A percentile compares a stretch with the other conserved stretches of the same genome.
Conservation (phyloP, 2,329 filamentous ascomycete species). For the Diaporthe velutina region DNA sequence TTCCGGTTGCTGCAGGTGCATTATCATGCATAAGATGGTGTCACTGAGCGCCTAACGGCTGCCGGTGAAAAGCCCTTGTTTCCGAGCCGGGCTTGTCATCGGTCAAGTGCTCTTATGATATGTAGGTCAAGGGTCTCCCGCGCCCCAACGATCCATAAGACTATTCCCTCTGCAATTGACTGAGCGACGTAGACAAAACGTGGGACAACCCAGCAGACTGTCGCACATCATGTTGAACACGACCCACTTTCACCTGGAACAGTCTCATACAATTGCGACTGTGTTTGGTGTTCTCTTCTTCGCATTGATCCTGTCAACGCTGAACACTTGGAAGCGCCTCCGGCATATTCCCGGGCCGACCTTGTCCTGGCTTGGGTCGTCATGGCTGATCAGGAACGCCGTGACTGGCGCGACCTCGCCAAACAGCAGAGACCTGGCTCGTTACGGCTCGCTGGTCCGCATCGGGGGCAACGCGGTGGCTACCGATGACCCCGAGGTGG, state of each 20-base stretch:
- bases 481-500: neutral
- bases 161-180: neutral
- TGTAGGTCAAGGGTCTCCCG: no score
- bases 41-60: neutral
- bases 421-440: neutral
- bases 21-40: neutral
- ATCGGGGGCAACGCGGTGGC: neutral
- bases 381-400: slow-evolving; percentile 1
- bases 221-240: neutral
- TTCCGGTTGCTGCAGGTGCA: neutral
- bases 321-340: neutral
- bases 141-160: neutral
- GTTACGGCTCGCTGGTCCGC: neutral
- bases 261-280: neutral
- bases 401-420: neutral
- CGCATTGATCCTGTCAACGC: neutral
- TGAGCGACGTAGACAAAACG: neutral
- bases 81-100: no score
- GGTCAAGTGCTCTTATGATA: no score
- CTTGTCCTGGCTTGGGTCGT: neutral
- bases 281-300: neutral
- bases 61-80: neutral
- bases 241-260: neutral
- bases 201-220: no score
- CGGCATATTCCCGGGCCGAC: neutral